Base-by-base conservation (phyloP, 768 basidiomycete genomes). In the Termitomyces sp. region DNA sequence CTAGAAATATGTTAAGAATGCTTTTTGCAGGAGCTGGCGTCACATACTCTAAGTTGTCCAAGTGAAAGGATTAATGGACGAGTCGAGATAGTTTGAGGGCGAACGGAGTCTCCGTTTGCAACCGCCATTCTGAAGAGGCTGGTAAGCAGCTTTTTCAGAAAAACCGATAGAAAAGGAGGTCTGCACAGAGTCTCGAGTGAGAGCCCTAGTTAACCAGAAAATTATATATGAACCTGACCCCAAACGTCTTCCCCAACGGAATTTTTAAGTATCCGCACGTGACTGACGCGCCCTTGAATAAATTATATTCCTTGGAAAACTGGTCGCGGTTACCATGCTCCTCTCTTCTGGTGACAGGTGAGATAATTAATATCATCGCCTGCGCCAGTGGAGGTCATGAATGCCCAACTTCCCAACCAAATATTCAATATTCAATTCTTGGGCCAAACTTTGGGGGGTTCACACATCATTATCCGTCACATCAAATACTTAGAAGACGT, bases 1-100 rank as follows among this genome's bases (percentile, higher is more conserved):
- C 92, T 94, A 65, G 20, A 66, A 53, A 47, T 38, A 60, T 60
- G 52, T 50, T 34, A 57, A 52, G 40, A 50, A 56, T 34, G 46
- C 60, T 48, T 58, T 50, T 50, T 36, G 55, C 48, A 56, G 64
- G 31, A 32, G 65, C 52, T 60, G 45, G 61, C 54, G 60, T 59
- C 36, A 78, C 81, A 57, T 61, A 85, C 83, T 81, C 82, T 81
- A 79, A 79, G 76, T 73, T 79, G 76, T 53, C 79, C 82, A 40
- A 75, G 68, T 45, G 79, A 70, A 48, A 84, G 66, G 62, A 82
- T 76, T 68, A 85, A 69, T 59, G 83, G 82, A 65, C 83, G 79
- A 66, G 76, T 80, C 61, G 76, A 67, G 65, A 82, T 83, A 63
- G 38, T 67, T 59, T 67, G 74, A 64, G 59, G 67, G 62, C 61